Percentiles rank a stretch among this genome's conserved stretches.
Conservation (phyloP, 495 filamentous ascomycete genomes). For the Rhizodiscina lignyota region DNA sequence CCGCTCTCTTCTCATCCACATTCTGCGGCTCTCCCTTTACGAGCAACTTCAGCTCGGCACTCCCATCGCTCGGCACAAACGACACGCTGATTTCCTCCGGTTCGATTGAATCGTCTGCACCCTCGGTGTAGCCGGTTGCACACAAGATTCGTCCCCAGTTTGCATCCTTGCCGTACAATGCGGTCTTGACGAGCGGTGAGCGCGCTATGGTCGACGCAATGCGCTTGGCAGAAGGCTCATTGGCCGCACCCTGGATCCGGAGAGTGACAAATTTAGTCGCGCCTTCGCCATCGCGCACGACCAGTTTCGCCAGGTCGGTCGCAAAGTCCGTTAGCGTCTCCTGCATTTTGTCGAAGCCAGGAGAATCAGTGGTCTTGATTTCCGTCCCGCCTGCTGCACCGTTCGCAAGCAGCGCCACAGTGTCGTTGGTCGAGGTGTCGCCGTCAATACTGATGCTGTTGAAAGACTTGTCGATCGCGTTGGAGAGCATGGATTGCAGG, state of each 20-base stretch:
- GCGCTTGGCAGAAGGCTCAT: conserved; percentile 31
- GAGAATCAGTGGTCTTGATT: conserved; percentile 18
- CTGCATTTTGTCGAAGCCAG: conserved; percentile 48
- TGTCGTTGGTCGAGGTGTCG: conserved; percentile 95
- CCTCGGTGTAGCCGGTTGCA: conserved; percentile 77
- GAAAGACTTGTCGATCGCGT: conserved; percentile 72
- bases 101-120: conserved; percentile 39
- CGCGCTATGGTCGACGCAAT: conserved; percentile 82
- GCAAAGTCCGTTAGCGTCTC: conserved; percentile 59
- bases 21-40: conserved; percentile 81
- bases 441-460: conserved; percentile 96
- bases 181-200: conserved; percentile 91
- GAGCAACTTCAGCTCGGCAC: conserved; percentile 62
- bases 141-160: conserved; percentile 98
- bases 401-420: conserved; percentile 83
- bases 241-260: conserved; percentile 55
- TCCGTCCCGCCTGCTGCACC: conserved; percentile 62
- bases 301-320: conserved; percentile 70
- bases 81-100: conserved; percentile 81
- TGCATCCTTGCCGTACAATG: conserved; percentile 88
- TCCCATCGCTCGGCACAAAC: conserved; percentile 77
- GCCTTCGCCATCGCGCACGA: conserved; percentile 92
- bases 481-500: conserved; percentile 51
- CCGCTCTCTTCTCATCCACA: conserved; percentile 80
- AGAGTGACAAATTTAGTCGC: conserved; percentile 97